Conservation (phyloP, 768 basidiomycete species). For the Dioszegia crocea region DNA sequence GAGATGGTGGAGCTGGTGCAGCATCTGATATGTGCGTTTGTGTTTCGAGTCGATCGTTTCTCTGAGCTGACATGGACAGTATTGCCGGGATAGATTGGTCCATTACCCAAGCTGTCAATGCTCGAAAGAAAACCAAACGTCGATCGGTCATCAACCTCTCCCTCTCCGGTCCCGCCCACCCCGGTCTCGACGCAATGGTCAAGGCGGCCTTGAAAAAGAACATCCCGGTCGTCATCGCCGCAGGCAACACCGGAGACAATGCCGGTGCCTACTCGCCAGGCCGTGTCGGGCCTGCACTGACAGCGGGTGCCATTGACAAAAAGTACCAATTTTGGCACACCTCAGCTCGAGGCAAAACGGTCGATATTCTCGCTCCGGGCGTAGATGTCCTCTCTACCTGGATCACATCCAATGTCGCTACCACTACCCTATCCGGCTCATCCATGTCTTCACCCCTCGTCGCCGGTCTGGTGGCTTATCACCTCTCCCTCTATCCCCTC, state of each 20-base stretch:
- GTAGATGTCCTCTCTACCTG: constrained; percentile 9
- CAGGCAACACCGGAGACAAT: constrained; percentile 8
- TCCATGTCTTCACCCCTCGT: constrained; percentile 10
- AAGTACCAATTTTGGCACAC: constrained; percentile 7
- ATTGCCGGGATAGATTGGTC: constrained; percentile 9
- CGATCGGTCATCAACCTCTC: constrained; percentile 15
- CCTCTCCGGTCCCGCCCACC: constrained; percentile 1
- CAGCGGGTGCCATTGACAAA: constrained; percentile 8
- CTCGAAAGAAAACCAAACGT: neutral
- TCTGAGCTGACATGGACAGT: neutral
- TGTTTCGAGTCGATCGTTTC: neutral
- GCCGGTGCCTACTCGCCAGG: constrained; percentile 4
- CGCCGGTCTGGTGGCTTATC: constrained; percentile 9
- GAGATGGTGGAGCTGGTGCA: constrained; percentile 12
- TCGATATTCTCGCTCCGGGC: constrained; percentile 9
- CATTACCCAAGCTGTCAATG: constrained; percentile 6
- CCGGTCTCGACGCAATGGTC: constrained; percentile 12
- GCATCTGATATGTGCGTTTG: constrained; percentile 8
- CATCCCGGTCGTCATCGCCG: constrained; percentile 8
- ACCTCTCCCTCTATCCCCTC: constrained; percentile 11
- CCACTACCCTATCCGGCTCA: constrained; percentile 10
- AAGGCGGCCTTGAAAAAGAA: constrained; percentile 3
- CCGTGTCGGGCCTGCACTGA: constrained; percentile 1
- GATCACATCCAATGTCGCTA: constrained; percentile 10
- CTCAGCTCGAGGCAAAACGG: neutral